A percentile compares a stretch with the other conserved stretches of the same genome.
Evolutionary conservation across 306 rosid genomes (phyloP).

Genomic region (Erythrophleum fordii): DNA sequence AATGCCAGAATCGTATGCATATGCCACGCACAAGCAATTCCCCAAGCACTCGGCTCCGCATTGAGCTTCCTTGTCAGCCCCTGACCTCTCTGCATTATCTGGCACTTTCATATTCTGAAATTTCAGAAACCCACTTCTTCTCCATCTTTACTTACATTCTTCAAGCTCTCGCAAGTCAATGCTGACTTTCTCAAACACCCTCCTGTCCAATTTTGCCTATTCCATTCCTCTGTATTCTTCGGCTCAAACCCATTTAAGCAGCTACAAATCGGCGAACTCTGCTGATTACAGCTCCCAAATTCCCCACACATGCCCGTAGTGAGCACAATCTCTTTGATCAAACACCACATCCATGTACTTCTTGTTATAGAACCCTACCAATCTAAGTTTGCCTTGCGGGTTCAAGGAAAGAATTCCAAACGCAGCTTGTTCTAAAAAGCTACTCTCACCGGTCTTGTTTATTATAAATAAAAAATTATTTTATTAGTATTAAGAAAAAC

Average conservation of each 20-base stretch:
- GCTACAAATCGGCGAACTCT: conserved; percentile 42
- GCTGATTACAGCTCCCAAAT: conserved; percentile 42
- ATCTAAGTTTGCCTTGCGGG: conserved; percentile 38
- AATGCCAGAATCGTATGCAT: conserved; percentile 45
- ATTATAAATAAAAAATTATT: too few species aligned
- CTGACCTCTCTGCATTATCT: conserved; percentile 37
- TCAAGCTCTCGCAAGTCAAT: conserved; percentile 32
- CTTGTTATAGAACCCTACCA: conserved; percentile 6
- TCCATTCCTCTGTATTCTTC: conserved; percentile 47
- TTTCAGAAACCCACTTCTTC: conserved; percentile 39
- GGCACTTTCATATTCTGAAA: conserved; percentile 46
- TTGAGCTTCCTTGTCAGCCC: conserved; percentile 12
- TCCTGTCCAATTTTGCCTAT: conserved; percentile 40
- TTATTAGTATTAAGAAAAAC: too few species aligned
- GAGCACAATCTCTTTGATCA: conserved; percentile 38
- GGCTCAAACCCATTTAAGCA: conserved; percentile 58
- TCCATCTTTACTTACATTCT: conserved; percentile 28
- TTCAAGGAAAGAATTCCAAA: conserved; percentile 16
- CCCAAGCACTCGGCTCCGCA: conserved; percentile 37
- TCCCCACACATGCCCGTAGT: conserved; percentile 54
- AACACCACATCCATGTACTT: not conserved
- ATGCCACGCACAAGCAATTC: conserved; percentile 50
- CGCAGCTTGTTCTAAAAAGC: not conserved
- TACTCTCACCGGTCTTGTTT: too few species aligned
- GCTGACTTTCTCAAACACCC: conserved; percentile 53